Evolutionary conservation across 306 rosid genomes (phyloP).

Genomic region (Prinsepia uniflora): DNA sequence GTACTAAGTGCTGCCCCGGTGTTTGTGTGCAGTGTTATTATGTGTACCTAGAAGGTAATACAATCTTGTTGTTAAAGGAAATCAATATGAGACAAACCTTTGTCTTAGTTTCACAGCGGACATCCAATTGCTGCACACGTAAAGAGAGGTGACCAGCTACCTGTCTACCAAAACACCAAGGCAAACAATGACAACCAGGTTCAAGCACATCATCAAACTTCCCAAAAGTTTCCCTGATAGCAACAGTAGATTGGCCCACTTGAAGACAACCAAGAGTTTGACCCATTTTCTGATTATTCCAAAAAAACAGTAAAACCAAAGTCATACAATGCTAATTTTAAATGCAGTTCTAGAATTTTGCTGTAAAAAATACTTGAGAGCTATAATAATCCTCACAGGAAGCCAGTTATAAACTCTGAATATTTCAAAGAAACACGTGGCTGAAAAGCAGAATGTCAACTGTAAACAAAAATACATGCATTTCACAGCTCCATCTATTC

Average conservation of each 20-base stretch:
- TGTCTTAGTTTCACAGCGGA: slow-evolving; percentile 56
- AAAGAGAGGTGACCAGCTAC: slow-evolving; percentile 48
- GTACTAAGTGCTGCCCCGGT: neutral
- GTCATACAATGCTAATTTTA: slow-evolving; percentile 7
- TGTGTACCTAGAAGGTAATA: neutral
- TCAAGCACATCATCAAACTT: slow-evolving; percentile 47
- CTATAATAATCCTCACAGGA: neutral
- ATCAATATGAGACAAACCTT: slow-evolving; percentile 34
- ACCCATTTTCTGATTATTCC: slow-evolving; percentile 39
- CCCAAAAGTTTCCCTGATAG: slow-evolving; percentile 53
- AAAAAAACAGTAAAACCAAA: neutral
- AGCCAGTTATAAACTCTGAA: neutral
- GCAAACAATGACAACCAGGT: slow-evolving; percentile 57
- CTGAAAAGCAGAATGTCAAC: slow-evolving; percentile 3
- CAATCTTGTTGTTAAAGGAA: neutral
- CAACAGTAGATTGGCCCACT: slow-evolving; percentile 55
- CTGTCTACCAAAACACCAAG: slow-evolving; percentile 45
- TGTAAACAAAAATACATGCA: neutral
- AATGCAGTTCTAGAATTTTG: neutral
- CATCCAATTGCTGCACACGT: slow-evolving; percentile 61
- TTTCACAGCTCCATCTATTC: neutral
- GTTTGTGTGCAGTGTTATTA: neutral
- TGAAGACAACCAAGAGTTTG: slow-evolving; percentile 47
- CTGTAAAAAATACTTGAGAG: neutral
- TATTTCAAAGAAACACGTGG: neutral